Evolutionary conservation across 2,329 filamentous ascomycete genomes (phyloP).

Genomic region (Alternaria brassicae): DNA sequence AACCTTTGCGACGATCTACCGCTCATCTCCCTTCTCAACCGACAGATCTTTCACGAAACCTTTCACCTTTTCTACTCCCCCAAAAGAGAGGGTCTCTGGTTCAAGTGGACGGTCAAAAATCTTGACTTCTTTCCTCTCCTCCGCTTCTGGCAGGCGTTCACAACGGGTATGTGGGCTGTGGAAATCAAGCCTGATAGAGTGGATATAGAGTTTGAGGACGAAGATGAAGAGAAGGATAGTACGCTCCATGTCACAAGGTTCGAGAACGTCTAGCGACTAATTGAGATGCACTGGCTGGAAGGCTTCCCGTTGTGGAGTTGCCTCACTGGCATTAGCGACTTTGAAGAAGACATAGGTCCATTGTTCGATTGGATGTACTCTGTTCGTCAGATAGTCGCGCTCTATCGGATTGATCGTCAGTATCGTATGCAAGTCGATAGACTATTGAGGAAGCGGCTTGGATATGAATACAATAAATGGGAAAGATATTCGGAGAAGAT

Average conservation of each 20-base stretch:
- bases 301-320: slow-evolving; percentile 7
- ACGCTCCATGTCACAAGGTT: not conserved
- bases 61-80: slow-evolving; percentile 1
- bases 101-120: not conserved
- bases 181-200: too few species aligned
- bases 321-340: not conserved
- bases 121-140: slow-evolving; percentile 6
- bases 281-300: slow-evolving; percentile 13
- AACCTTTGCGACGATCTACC: slow-evolving; percentile 10
- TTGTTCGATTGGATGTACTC: slow-evolving; percentile 9
- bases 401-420: not conserved
- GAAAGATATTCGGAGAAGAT: too few species aligned
- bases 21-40: not conserved
- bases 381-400: slow-evolving; percentile 8
- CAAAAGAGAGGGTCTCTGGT: not conserved
- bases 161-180: not conserved
- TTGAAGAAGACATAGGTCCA: not conserved
- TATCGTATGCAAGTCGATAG: not conserved
- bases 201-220: not conserved
- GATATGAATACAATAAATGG: too few species aligned
- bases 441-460: not conserved
- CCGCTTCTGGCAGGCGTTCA: slow-evolving; percentile 5
- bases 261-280: not conserved
- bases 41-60: not conserved
- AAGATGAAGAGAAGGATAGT: not conserved